Conservation (phyloP, 768 basidiomycete genomes). For the Tubosaeta brunneosetosa region DNA sequence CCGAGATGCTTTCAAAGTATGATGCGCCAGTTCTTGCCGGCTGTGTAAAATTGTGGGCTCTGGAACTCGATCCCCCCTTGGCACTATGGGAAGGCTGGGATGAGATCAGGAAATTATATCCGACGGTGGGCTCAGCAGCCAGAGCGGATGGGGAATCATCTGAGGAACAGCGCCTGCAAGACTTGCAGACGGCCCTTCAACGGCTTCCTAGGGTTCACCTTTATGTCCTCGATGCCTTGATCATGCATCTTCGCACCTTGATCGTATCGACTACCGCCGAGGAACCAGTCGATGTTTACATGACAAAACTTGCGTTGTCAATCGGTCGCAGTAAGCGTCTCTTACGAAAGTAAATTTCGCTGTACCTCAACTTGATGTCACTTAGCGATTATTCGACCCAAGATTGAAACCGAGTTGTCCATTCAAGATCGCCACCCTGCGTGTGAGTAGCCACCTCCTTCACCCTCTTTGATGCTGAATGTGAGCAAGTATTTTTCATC, state of each 20-base stretch:
- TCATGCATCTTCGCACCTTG: constrained; percentile 71
- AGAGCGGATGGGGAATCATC: constrained; percentile 50
- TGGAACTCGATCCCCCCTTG: constrained; percentile 89
- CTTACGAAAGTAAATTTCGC: not conserved
- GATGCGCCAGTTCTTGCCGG: constrained; percentile 86
- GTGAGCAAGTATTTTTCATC: constrained; percentile 64
- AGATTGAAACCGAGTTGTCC: constrained; percentile 74
- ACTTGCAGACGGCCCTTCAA: constrained; percentile 57
- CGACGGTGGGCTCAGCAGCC: constrained; percentile 55
- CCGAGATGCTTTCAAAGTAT: constrained; percentile 62
- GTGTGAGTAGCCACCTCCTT: constrained; percentile 39
- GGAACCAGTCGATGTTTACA: constrained; percentile 74
- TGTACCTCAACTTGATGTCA: constrained; percentile 1
- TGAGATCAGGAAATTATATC: constrained; percentile 84
- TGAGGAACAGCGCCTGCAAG: constrained; percentile 59
- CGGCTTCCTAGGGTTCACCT: constrained; percentile 76
- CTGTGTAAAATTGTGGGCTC: constrained; percentile 79
- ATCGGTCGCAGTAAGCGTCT: constrained; percentile 71
- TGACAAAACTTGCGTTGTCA: constrained; percentile 83
- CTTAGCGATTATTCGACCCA: constrained; percentile 77
- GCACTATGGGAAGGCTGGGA: constrained; percentile 89
- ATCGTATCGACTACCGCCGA: constrained; percentile 64
- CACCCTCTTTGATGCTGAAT: not conserved
- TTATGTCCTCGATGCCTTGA: constrained; percentile 70
- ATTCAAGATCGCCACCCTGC: constrained; percentile 89